Evolutionary conservation across 352 stramenopile species (phyloP), one percentile per base, ranked within the genome.

Genomic region (Phytophthora crassamura): DNA sequence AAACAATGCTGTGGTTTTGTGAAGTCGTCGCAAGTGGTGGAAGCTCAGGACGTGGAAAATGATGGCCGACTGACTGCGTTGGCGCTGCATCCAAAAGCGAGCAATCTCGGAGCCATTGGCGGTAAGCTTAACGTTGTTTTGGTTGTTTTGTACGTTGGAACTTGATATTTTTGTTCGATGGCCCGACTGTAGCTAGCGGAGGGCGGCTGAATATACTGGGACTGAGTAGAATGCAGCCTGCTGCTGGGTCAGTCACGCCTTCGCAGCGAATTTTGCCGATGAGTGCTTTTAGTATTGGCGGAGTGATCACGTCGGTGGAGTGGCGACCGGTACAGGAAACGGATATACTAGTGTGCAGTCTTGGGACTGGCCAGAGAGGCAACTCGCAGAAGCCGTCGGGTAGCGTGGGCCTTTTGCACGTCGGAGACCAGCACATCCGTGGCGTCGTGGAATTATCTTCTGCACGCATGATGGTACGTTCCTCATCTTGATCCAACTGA

Each of bases 101-200:
- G 41, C 30, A 67, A 72, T 59, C 48, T 78, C n/a, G 74, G 64
- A 9, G 77, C 77, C n/a, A 60, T 82, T 18, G 66, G 65, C 16
- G 68, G 77, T 86, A 52, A 48, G 64, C 69, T 16, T 20, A 16
- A 2, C 12, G 14, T 40, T 43, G 25, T 9, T 50, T 5, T 56
- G 34, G 10, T 46, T 4, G 14, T 5, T 4, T 30, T 54, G 52
- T 56, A 38, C 0, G 32, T 59, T 38, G 38, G 45, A 7, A 30
- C 12, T 20, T 43, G 9, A 42, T 22, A 2, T 3, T 64, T 49
- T 4, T 33, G 2, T 50, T 18, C 15, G 25, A 30, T 43, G 16
- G 30, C 22, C 2, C 36, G 16, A 33, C 36, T 62, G n/a, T 41
- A 80, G 72, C 50, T 6, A 75, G 69, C 39, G 56, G 51, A 15